Evolutionary conservation across 768 basidiomycete genomes (phyloP).

Genomic region (Suillus subaureus): DNA sequence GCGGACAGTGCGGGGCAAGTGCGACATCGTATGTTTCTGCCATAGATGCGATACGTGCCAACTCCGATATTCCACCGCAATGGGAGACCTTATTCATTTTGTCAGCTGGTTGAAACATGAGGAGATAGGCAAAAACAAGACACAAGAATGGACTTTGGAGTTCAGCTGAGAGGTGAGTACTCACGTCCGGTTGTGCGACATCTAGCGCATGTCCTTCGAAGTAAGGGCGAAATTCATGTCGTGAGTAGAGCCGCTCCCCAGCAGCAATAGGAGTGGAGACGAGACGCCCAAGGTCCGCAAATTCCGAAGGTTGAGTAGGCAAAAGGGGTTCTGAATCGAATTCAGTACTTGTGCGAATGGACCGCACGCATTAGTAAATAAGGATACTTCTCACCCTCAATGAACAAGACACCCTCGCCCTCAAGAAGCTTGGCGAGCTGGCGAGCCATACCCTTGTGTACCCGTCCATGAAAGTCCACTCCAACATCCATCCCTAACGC

Average conservation of each 20-base stretch:
- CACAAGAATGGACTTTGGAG: neutral
- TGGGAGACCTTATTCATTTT: slow-evolving; percentile 46
- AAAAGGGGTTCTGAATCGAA: slow-evolving; percentile 51
- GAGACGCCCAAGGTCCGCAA: slow-evolving; percentile 55
- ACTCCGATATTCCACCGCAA: slow-evolving; percentile 62
- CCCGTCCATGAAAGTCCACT: slow-evolving; percentile 69
- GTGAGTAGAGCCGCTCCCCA: slow-evolving; percentile 65
- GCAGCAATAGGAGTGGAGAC: slow-evolving; percentile 65
- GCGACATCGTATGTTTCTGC: slow-evolving; percentile 74
- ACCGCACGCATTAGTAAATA: neutral
- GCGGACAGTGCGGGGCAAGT: slow-evolving; percentile 71
- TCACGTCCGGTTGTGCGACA: slow-evolving; percentile 69
- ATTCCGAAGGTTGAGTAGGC: slow-evolving; percentile 61
- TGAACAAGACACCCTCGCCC: slow-evolving; percentile 61
- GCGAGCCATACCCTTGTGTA: slow-evolving; percentile 71
- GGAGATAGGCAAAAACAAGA: neutral
- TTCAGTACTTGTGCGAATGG: slow-evolving; percentile 8
- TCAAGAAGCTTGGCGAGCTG: slow-evolving; percentile 66
- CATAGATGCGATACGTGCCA: slow-evolving; percentile 57
- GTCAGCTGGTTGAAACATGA: neutral
- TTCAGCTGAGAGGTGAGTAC: slow-evolving; percentile 17
- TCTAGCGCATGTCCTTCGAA: slow-evolving; percentile 65
- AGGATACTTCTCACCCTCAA: slow-evolving; percentile 47
- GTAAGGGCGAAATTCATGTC: slow-evolving; percentile 65
- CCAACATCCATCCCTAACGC: slow-evolving; percentile 63